These are phyloP conservation scores for Bathelium albidoporum DNA, from an alignment of 495 filamentous ascomycete genomes.

Conservation along the genomic window DNA sequence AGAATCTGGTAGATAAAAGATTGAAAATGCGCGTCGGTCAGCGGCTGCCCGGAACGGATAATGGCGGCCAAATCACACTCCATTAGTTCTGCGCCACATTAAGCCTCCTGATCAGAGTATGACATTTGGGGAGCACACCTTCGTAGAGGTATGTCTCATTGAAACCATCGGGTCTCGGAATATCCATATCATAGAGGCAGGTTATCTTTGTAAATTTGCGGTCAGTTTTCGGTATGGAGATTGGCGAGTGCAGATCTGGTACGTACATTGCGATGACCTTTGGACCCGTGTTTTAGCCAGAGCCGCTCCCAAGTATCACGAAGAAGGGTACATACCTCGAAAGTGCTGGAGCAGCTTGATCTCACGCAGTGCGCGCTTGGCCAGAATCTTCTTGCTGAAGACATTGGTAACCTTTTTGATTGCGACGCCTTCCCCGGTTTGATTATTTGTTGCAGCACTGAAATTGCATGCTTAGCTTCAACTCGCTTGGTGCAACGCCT, in stretches of 20 bases:
- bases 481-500: background rate
- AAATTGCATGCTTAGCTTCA: background rate
- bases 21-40: slow-evolving; percentile 98
- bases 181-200: slow-evolving; percentile 99
- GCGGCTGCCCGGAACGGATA: slow-evolving; percentile 92
- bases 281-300: background rate
- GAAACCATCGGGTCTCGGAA: slow-evolving; percentile 94
- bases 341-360: slow-evolving; percentile 99
- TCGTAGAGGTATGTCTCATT: slow-evolving; percentile 99
- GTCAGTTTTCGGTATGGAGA: too few species aligned
- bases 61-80: slow-evolving; percentile 98
- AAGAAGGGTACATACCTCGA: slow-evolving; percentile 45
- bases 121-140: slow-evolving; percentile 44
- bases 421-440: slow-evolving; percentile 90
- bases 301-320: background rate
- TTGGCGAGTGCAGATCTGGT: slow-evolving; percentile 5
- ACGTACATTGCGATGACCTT: slow-evolving; percentile 56
- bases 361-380: slow-evolving; percentile 92
- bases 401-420: slow-evolving; percentile 99
- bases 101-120: slow-evolving; percentile 12
- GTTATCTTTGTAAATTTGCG: slow-evolving; percentile 60
- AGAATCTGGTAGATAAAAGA: slow-evolving; percentile 99
- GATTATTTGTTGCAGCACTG: slow-evolving; percentile 79
- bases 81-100: slow-evolving; percentile 69
- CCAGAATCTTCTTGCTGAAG: slow-evolving; percentile 99